Evolutionary conservation across 2,329 filamentous ascomycete genomes (phyloP).

Genomic region (Diaporthe capsici): DNA sequence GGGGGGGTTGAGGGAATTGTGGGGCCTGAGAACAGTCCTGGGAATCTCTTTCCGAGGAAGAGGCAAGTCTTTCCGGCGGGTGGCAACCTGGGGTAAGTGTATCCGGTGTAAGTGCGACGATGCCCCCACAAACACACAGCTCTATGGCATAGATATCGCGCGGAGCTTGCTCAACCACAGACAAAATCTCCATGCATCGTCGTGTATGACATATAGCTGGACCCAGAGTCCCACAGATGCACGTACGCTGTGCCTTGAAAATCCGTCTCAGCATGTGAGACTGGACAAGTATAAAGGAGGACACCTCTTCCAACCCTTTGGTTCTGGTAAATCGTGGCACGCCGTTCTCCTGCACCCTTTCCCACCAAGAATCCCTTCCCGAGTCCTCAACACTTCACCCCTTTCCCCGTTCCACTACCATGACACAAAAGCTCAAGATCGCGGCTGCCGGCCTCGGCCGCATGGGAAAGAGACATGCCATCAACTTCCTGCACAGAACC

Average conservation of each 20-base stretch:
- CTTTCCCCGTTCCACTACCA: background rate
- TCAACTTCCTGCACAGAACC: conserved; percentile 53
- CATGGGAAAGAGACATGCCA: conserved; percentile 66
- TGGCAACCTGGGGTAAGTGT: background rate
- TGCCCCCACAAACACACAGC: background rate
- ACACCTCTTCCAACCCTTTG: background rate
- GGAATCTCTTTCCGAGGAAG: background rate
- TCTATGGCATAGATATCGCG: background rate
- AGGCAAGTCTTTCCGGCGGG: background rate
- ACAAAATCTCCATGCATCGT: background rate
- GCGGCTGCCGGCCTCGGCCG: conserved; percentile 65
- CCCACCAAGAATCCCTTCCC: background rate
- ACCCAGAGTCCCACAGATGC: conserved; percentile 1
- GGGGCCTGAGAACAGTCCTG: background rate
- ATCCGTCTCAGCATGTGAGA: conserved; percentile 2
- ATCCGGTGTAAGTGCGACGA: background rate
- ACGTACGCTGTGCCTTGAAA: background rate
- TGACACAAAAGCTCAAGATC: conserved; percentile 52
- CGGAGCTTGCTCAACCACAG: background rate
- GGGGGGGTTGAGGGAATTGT: background rate
- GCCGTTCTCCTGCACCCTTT: background rate
- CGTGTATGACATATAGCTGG: background rate
- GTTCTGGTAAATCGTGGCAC: background rate
- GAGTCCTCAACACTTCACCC: background rate
- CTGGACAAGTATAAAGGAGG: conserved; percentile 9